phyloP scores from a whole-genome alignment of 1,284 basidiomycete species.

The Ustilago crameri region DNA sequence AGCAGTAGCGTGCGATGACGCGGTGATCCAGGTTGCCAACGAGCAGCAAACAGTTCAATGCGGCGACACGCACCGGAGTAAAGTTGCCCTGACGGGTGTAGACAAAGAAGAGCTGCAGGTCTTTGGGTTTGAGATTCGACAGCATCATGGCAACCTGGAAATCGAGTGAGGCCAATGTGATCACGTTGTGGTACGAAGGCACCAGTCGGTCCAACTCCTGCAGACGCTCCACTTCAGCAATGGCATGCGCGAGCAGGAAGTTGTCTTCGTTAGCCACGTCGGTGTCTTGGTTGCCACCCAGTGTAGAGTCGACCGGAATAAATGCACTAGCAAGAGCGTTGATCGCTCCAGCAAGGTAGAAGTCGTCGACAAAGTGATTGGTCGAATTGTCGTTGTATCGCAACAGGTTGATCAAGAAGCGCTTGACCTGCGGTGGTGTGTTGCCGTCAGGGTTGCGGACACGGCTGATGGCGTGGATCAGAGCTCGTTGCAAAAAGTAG shows the following conservation, averaged over 20 bases:
- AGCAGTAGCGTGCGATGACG: slow-evolving; percentile 83
- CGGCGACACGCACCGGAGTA: slow-evolving; percentile 86
- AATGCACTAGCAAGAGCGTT: slow-evolving; percentile 82
- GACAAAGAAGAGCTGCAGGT: slow-evolving; percentile 83
- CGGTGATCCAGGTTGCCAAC: slow-evolving; percentile 75
- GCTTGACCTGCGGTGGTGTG: slow-evolving; percentile 86
- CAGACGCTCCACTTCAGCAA: slow-evolving; percentile 79
- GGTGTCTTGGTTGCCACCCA: slow-evolving; percentile 47
- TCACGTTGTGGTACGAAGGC: slow-evolving; percentile 91
- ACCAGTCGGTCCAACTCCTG: slow-evolving; percentile 94
- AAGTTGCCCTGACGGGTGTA: slow-evolving; percentile 83
- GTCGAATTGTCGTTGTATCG: slow-evolving; percentile 94
- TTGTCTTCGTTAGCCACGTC: slow-evolving; percentile 54
- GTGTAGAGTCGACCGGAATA: slow-evolving; percentile 69
- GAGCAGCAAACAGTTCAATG: slow-evolving; percentile 92
- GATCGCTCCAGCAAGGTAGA: slow-evolving; percentile 88
- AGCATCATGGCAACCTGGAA: slow-evolving; percentile 56
- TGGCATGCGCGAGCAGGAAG: slow-evolving; percentile 49
- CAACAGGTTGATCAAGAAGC: slow-evolving; percentile 88
- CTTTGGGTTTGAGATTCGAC: slow-evolving; percentile 77
- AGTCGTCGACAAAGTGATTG: slow-evolving; percentile 90
- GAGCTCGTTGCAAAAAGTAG: slow-evolving; percentile 90
- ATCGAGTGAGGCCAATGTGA: slow-evolving; percentile 78
- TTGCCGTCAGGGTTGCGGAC: slow-evolving; percentile 84
- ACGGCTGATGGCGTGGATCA: slow-evolving; percentile 83